Evolutionary conservation across 2,329 filamentous ascomycete species (phyloP), one percentile per base, ranked within the genome.

Genomic region (Myriosclerotinia curreyana): DNA sequence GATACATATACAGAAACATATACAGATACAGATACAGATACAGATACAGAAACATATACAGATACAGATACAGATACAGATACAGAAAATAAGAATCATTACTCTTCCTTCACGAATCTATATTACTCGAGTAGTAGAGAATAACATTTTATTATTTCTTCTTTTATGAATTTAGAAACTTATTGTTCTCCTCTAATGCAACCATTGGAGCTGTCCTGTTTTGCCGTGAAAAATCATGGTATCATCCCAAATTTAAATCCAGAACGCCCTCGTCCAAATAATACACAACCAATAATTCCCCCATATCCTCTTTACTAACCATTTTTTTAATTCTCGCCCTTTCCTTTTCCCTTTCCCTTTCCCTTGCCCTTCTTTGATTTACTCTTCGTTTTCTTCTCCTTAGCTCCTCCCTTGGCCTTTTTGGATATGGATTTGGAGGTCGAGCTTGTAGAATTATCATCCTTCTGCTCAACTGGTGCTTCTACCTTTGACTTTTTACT

Each of bases 401-500:
- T 42, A 17, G n/a, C 49, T 52, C 64, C 31, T 8, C 40, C 25
- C 28, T 62, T 54, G 1, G 60, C 14, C 31, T 62, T 60, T 51
- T 51, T 40, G 15, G 34, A 17, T 51, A 28, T 60, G 9, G 56
- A 17, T 31, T 14, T 22, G 28, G 28, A 31, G 6, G 28, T 31
- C 28, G 28, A 17, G 17, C 11, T 22, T 17, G 42, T 25, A 36
- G 55, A 59, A 14, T 28, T 25, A 48, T 59, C 53, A 28, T 63
- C 52, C n/a, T 42, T 58, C 12, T 28, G 11, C 28, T 59, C 42
- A 25, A 25, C 31, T 11, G 55, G n/a, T 7, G 67, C 66, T 36
- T 44, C 66, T n/a, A 49, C 25, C n/a, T 69, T 72, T 61, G 69
- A 74, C 55, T 71, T 76, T 66, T 72, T 76, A 49, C 72, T 67